Base-by-base conservation (phyloP, 108 stramenopile species). In the Fistulifera pelliculosa region DNA sequence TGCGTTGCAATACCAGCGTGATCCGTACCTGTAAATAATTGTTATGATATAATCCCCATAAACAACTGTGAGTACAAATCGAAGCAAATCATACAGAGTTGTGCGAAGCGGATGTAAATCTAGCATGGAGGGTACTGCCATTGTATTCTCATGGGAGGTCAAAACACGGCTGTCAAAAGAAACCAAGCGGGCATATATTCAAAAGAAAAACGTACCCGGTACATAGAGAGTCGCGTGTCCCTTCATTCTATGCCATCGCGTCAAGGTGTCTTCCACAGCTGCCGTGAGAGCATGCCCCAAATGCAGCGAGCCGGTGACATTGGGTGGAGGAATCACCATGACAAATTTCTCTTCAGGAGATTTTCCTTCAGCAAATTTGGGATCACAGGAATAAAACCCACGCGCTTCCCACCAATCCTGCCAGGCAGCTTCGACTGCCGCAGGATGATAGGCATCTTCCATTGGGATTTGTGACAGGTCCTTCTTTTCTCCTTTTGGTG, bases 1-100 rank as follows among this genome's bases (percentile, higher is more conserved):
- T 99, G 99, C 31, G 99, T 99, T 55, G 99, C 99, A 63, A 99
- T 99, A 31, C 99, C 99, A 15, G 99, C 99, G 64, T 99, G 99
- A 64, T 99, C 99, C 19, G 94, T 98, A 60, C 99, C 94, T 79
- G 39, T 31, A n/a, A n/a, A n/a, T n/a, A n/a, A n/a, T n/a, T n/a
- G n/a, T n/a, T n/a, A n/a, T n/a, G n/a, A n/a, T n/a, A 23, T 17
- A 12, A 18, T 23, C 7, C 19, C 59, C 25, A 43, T 11, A 14
- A 44, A 35, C 23, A 41, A 41, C 26, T 23, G 19, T 8, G 51
- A 47, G 38, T 58, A 50, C 44, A 60, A 39, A 35, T 26, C 10
- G 54, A 22, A 54, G 12, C 31, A 39, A n/a, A 23, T 25, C n/a
- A 51, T 25, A 27, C 18, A 13, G 22, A 14, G 52, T 63, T 63